phyloP scores from a whole-genome alignment of 306 rosid species.

The Prunus mume region DNA sequence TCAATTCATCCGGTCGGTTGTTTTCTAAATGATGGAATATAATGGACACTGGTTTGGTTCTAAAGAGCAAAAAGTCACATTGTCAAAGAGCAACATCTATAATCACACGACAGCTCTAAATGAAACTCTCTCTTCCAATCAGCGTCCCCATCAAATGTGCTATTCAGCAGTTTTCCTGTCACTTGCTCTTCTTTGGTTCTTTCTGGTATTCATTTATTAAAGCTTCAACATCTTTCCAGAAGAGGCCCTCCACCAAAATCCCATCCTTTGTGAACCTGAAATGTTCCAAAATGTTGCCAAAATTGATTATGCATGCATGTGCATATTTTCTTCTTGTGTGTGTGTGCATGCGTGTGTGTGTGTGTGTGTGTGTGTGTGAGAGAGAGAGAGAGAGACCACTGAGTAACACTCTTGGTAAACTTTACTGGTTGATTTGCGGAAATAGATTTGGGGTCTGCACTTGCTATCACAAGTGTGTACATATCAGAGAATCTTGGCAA shows the following conservation, averaged over 20 bases:
- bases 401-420: conserved; percentile 51
- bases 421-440: conserved; percentile 44
- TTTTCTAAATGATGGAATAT: neutral
- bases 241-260: conserved; percentile 51
- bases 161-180: conserved; percentile 17
- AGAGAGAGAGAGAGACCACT: conserved; percentile 50
- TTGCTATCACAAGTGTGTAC: conserved; percentile 47
- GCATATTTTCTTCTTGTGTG: neutral
- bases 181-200: conserved; percentile 52
- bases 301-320: neutral
- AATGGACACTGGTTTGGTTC: neutral
- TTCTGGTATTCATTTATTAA: conserved; percentile 33
- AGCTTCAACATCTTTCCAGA: conserved; percentile 56
- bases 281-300: neutral
- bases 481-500: conserved; percentile 58
- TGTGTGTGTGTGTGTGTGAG: conserved; percentile 14
- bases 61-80: neutral
- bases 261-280: conserved; percentile 62
- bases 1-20: neutral
- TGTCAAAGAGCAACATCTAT: neutral
- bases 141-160: conserved; percentile 5
- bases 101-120: neutral
- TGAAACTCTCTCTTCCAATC: conserved; percentile 10
- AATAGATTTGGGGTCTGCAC: conserved; percentile 59
- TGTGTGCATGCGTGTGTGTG: conserved; percentile 6